Base-by-base conservation (phyloP, 2,329 filamentous ascomycete genomes). In the Microdochium bolleyi region DNA sequence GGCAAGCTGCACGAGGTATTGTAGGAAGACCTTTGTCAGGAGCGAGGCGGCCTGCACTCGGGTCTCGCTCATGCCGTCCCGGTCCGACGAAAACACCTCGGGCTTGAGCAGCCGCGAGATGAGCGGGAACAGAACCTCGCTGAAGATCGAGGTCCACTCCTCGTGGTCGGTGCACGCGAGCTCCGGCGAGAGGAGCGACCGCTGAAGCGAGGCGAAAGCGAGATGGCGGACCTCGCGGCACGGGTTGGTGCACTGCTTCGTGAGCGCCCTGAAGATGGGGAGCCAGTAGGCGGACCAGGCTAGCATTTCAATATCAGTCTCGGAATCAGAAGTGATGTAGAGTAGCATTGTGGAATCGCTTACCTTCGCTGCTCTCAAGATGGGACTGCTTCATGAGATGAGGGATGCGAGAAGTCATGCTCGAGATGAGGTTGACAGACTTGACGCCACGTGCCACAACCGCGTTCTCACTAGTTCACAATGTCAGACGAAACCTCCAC, bases 271-370 rank as follows among this genome's bases (percentile, higher is more conserved):
- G 70, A 99, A 94, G 24, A 99, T 91, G 1, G 92, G 94, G 14
- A 92, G 85, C 94, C 94, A 99, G 68, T 99, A 99, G 9, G 94
- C 90, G 50, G 90, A 91, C 94, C 94, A 99, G 14, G 94, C 94
- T 88, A 57, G n/a, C 49, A 30, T 60, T 55, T 22, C 10, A 22
- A 41, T 60, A 57, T 67, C 55, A 70, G 66, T 55, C n/a, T n/a
- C 44, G 7, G 51, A 16, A 25, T 10, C 13, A 44, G n/a, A 19
- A 21, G 19, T 24, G 5, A 38, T 4, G 22, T 13, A 16, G 19
- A 13, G 3, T 16, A 2, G 27, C 13, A 10, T 46, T 32, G 8
- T 19, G 7, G 24, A 2, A 16, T 27, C 46, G 58, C 75, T 56
- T 70, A 88, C 87, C 87, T 77, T 96, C 88, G 54, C 79, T 89